Evolutionary conservation across 345 rosid genomes (phyloP), one percentile per base, ranked within the genome.

Genomic region (Heritiera fomes): DNA sequence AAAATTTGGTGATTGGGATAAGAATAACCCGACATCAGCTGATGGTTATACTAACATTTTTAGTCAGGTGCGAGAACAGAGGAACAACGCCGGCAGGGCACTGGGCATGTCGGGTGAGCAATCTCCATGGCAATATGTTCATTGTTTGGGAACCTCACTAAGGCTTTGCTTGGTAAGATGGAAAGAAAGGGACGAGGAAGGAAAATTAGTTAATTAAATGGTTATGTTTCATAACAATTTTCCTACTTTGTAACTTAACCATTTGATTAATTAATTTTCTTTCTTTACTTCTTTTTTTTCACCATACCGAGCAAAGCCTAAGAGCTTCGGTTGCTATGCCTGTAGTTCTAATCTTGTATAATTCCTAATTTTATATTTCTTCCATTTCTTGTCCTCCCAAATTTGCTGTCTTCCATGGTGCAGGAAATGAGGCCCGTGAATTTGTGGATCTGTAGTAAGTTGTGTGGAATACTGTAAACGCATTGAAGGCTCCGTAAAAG

Each of bases 1-100:
- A 2, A 95, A 87, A 77, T 95, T 95, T 41, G 98, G 98, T 0
- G 98, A 89, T 2, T 95, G 98, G 98, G 97, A 95, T 40, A 94
- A 93, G 85, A 93, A 78, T 41, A 87, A 95, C 76, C 95, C 98
- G 1, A 80, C 98, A 8, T 86, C 98, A 9, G 98, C 98, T 13
- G 98, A 93, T 77, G 89, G 97, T 49, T 95, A 88, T 75, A 93
- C 98, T 41, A 93, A 93, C 87, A 91, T 95, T 73, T 95, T 95
- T 83, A 90, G 93, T 82, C 81, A 86, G 86, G 98, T 95, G 20
- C 85, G 95, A 18, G 93, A 91, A 86, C 97, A 93, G 83, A 93
- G 88, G 73, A 90, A 88, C 49, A 77, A 71, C 8, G 92, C 80
- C 14, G 88, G 85, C 15, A 89, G 73, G 56, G 86, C 66, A 73